Percentiles rank a stretch among this genome's conserved stretches.
phyloP scores from a whole-genome alignment of 306 rosid genomes.

The Ziziphus jujuba region DNA sequence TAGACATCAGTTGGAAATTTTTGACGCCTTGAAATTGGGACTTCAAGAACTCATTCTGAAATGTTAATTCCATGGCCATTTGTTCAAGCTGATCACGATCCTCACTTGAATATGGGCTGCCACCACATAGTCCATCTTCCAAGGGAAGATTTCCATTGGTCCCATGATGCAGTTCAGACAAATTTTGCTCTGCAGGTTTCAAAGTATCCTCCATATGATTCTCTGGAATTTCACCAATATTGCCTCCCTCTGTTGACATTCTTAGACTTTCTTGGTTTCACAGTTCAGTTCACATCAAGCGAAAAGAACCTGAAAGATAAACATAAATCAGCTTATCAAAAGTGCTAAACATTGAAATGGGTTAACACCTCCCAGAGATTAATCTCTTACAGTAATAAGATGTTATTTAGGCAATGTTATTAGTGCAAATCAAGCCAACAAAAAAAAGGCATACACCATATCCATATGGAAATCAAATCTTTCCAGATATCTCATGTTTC shows the following conservation, averaged over 20 bases:
- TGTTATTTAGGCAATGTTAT: no score
- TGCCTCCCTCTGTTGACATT: constrained; percentile 51
- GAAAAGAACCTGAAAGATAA: background rate
- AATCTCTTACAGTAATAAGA: no score
- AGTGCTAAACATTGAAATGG: background rate
- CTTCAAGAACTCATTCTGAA: constrained; percentile 82
- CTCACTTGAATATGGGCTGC: constrained; percentile 28
- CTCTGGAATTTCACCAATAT: constrained; percentile 31
- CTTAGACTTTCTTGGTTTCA: background rate
- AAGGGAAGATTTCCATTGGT: constrained; percentile 34
- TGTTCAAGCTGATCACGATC: constrained; percentile 62
- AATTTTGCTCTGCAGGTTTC: constrained; percentile 20
- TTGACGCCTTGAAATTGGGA: constrained; percentile 67
- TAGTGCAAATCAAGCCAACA: no score
- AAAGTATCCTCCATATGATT: constrained; percentile 35
- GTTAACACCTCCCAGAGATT: no score
- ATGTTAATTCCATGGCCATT: constrained; percentile 61
- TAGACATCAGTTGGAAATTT: constrained; percentile 21
- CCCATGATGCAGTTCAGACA: constrained; percentile 25
- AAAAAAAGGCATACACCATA: no score
- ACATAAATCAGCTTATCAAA: background rate
- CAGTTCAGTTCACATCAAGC: background rate
- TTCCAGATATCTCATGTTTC: no score
- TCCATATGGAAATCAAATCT: no score
- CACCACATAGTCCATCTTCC: constrained; percentile 48